Base-by-base conservation (phyloP, 2,329 filamentous ascomycete species). In the Talaromyces sp. region DNA sequence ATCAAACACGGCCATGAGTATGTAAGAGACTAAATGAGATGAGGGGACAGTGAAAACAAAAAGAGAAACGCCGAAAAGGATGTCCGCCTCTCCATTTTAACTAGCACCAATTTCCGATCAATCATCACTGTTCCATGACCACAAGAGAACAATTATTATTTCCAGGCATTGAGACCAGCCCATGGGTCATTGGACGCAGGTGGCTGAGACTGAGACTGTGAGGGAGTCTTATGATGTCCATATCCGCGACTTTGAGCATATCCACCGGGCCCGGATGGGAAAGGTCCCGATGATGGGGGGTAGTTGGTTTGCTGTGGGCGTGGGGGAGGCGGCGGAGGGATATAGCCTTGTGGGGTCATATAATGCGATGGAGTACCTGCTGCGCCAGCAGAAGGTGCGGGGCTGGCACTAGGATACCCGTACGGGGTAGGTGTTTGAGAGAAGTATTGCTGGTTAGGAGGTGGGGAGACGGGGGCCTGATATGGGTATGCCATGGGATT, bases 121-220 rank as follows among this genome's bases (percentile, higher is more conserved):
- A 11, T 39, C 36, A 19, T 16, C 16, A n/a, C 20, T 24, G 19
- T 20, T 14, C 19, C 19, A 27, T 17, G 9, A 13, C 32, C 32
- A 46, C 16, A 33, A 30, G 27, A 30, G 35, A 20, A 19, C 13
- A 30, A 17, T 43, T 30, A 43, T 68, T 58, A 88, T 69, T 87
- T 88, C 86, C 86, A 89, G 41, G 81, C 82, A 73, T 82, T 87
- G 61, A 90, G 70, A 4, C 86, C 87, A 14, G 86, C 86, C 86
- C 86, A 90, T 7, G 86, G 87, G 77, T 90, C 86, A 56, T 65
- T 63, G 11, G 66, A 56, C 39, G 64, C 65, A 29, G 69, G 62
- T 45, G 69, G 68, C 45, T 67, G 64, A 17, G 51, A 36, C 54
- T 72, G 69, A 1, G 67, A 62, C 58, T 75, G 72, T 52, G 74